Percentiles rank a stretch among this genome's conserved stretches.
phyloP scores from a whole-genome alignment of 768 basidiomycete species.

The Xanthoconium stramineum region DNA sequence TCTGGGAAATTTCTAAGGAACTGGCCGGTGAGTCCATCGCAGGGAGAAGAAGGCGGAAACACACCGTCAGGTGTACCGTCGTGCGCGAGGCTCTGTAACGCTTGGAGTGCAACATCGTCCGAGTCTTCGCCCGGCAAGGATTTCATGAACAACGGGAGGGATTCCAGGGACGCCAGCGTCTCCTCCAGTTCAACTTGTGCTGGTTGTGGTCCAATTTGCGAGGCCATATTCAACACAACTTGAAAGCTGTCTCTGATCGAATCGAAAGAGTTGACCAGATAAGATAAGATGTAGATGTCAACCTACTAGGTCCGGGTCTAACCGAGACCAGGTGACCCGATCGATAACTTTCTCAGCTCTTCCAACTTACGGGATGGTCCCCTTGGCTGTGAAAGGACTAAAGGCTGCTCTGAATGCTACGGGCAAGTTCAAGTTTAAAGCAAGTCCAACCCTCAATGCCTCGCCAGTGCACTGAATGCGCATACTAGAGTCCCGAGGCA shows the following conservation, averaged over 20 bases:
- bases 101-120: constrained; percentile 66
- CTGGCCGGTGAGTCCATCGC: not conserved
- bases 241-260: not conserved
- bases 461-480: not conserved
- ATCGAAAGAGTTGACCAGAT: too few relatives aligned
- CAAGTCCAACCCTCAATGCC: constrained; percentile 16
- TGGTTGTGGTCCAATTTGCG: constrained; percentile 26
- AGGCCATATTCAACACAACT: constrained; percentile 13
- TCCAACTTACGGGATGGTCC: constrained; percentile 15
- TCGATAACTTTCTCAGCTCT: not conserved
- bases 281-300: too few relatives aligned
- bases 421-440: constrained; percentile 62
- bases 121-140: constrained; percentile 67
- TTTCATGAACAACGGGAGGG: constrained; percentile 90
- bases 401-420: constrained; percentile 59
- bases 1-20: constrained; percentile 74
- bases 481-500: constrained; percentile 56
- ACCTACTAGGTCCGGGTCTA: too few relatives aligned
- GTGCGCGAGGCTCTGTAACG: constrained; percentile 79
- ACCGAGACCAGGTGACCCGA: too few relatives aligned
- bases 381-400: constrained; percentile 47
- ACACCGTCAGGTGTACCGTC: constrained; percentile 94
- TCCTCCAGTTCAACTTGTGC: constrained; percentile 27
- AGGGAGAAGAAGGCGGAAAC: constrained; percentile 29
- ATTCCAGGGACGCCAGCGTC: constrained; percentile 49